Conservation (phyloP, 805 yeast species). For the Ogataea nonfermentans region DNA sequence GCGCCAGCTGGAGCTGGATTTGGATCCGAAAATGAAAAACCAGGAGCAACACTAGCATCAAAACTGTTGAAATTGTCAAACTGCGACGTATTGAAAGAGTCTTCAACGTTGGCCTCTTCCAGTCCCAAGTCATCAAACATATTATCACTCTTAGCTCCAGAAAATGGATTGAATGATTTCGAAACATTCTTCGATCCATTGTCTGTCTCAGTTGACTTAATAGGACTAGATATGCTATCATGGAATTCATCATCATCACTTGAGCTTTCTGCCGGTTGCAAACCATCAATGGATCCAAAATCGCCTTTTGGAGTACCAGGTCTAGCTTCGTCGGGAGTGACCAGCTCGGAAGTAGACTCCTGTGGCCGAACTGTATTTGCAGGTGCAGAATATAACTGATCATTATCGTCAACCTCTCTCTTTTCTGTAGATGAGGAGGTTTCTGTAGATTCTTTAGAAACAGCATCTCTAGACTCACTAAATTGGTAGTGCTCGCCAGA, state of each 20-base stretch:
- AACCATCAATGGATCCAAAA: neutral
- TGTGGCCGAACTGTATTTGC: constrained; percentile 3
- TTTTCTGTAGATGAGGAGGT: constrained; percentile 4
- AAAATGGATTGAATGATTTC: constrained; percentile 26
- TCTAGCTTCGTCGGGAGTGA: constrained; percentile 1
- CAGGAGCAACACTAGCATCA: constrained; percentile 25
- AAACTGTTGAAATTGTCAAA: constrained; percentile 37
- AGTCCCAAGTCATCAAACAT: constrained; percentile 37
- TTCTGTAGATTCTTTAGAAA: constrained; percentile 3
- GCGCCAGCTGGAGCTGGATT: constrained; percentile 30
- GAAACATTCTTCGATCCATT: constrained; percentile 1
- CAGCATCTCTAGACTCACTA: constrained; percentile 5
- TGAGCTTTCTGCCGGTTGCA: constrained; percentile 36
- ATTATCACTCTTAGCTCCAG: constrained; percentile 16
- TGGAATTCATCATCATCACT: constrained; percentile 40
- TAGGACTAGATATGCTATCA: constrained; percentile 28
- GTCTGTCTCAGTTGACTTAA: constrained; percentile 1
- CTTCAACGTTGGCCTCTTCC: constrained; percentile 33
- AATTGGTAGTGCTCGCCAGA: constrained; percentile 17
- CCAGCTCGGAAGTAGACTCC: constrained; percentile 1
- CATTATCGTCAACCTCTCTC: constrained; percentile 12
- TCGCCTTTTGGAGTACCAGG: neutral
- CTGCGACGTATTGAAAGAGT: constrained; percentile 30
- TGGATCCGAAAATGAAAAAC: constrained; percentile 27
- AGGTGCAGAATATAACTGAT: constrained; percentile 15